Percentiles rank a stretch among this genome's conserved stretches.
Conservation (phyloP, 1,284 basidiomycete genomes). For the Ustilago lituana region DNA sequence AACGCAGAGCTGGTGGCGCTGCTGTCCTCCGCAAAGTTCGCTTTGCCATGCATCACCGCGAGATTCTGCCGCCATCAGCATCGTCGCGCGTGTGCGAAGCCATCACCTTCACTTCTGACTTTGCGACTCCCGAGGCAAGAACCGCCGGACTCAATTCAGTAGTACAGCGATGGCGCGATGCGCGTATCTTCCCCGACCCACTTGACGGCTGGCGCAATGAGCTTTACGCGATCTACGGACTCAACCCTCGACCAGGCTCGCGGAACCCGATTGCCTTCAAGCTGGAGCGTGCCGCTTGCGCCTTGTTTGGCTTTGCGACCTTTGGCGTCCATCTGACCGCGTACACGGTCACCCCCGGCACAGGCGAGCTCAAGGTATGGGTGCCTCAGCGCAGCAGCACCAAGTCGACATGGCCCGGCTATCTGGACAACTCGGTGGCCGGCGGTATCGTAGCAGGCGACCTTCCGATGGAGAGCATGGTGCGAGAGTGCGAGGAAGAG, state of each 20-base stretch:
- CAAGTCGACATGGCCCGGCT: conserved; percentile 78
- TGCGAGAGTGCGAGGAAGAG: conserved; percentile 94
- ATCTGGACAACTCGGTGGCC: conserved; percentile 68
- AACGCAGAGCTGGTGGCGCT: conserved; percentile 3
- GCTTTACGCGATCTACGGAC: conserved; percentile 59
- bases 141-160: conserved; percentile 39
- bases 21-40: conserved; percentile 25
- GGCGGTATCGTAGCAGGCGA: conserved; percentile 77
- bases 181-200: conserved; percentile 51
- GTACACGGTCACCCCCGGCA: conserved; percentile 50
- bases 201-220: conserved; percentile 67
- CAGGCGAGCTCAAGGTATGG: conserved; percentile 74
- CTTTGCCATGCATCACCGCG: conserved; percentile 36
- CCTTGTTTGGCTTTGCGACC: conserved; percentile 87
- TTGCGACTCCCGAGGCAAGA: conserved; percentile 28
- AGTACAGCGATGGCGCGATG: conserved; percentile 46
- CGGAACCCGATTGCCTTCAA: conserved; percentile 75
- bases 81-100: conserved; percentile 20
- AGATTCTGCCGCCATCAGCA: conserved; percentile 26
- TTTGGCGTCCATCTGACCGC: conserved; percentile 84
- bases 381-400: conserved; percentile 83
- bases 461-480: conserved; percentile 77
- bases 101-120: conserved; percentile 31
- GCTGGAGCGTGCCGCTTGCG: conserved; percentile 87
- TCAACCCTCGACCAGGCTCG: conserved; percentile 19